Evolutionary conservation across 139 green algal species (phyloP), one percentile per base, ranked within the genome.

Genomic region (Chlamydomonas sphaeroides): DNA sequence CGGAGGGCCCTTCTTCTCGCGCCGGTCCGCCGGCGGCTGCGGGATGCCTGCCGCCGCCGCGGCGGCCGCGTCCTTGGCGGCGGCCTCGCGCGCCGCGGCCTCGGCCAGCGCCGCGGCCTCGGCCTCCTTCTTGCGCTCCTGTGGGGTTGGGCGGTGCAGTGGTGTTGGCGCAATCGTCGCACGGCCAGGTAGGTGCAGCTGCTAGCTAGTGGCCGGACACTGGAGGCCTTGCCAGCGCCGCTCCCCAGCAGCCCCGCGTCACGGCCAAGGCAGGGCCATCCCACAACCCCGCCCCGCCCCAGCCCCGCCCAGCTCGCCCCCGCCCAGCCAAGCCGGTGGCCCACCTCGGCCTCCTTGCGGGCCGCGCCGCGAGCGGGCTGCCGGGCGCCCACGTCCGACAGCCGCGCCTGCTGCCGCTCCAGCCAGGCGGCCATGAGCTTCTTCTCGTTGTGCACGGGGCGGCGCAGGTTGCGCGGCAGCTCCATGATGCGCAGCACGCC

Each of bases 401-500:
- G 70, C 10, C 86, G 80, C 23, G 77, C 53, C n/a, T 83, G 79
- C 85, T 96, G 89, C 2, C 89, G 78, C 53, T 91, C 66, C 36
- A 96, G 71, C 80, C 96, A 95, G 11, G 65, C 79, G 11, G 53
- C 66, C 91, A 96, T 92, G 33, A 88, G 78, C 66, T 89, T 91
- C 59, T 89, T 86, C 88, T 98, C 95, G 57, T 91, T 92, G 1
- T 85, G 83, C 53, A 95, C 80, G 4, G 94, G 87, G 36, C 94
- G 79, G 48, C 95, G 86, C 83, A 98, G 87, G 70, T 90, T 94
- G 26, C 94, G 87, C 15, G 95, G 95, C 85, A 98, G 68, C 86
- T 95, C 92, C 88, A 97, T 80, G 71, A 98, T 88, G 83, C 94
- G 94, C 67, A 98, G 79, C 81, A 94, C 88, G 23, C 93, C 93